phyloP scores from a whole-genome alignment of 2,329 filamentous ascomycete species.

The Dactylellina sp. region DNA sequence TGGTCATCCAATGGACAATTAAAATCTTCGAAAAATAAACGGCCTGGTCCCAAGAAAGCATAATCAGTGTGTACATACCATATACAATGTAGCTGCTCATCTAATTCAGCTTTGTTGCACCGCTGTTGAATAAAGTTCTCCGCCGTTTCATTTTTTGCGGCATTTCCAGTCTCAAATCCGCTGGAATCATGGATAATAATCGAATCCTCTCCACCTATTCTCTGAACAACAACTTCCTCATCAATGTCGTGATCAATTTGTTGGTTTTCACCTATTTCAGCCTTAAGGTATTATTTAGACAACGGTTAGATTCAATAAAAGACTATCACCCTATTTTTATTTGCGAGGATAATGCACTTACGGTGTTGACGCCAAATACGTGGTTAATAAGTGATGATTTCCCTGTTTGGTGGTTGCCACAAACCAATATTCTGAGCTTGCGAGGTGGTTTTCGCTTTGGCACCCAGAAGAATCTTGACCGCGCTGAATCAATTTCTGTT shows the following conservation, averaged over 20 bases:
- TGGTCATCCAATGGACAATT: not conserved
- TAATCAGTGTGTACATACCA: constrained; percentile 12
- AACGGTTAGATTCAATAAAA: constrained; percentile 1
- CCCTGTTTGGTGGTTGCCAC: constrained; percentile 23
- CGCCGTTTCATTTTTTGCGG: constrained; percentile 20
- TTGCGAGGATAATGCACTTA: constrained; percentile 2
- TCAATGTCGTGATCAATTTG: constrained; percentile 35
- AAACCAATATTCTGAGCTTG: constrained; percentile 38
- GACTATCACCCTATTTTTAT: too few species aligned
- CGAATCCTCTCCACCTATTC: constrained; percentile 20
- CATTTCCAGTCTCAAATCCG: constrained; percentile 24
- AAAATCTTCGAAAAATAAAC: not conserved
- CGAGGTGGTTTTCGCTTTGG: constrained; percentile 9
- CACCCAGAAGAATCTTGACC: constrained; percentile 34
- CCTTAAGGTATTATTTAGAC: constrained; percentile 6
- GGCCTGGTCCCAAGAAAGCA: not conserved
- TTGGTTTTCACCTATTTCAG: not conserved
- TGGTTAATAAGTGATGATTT: constrained; percentile 37
- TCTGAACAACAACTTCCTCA: constrained; percentile 28
- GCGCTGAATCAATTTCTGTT: constrained; percentile 7
- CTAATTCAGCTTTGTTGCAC: constrained; percentile 1
- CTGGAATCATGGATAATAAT: constrained; percentile 43
- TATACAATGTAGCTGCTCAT: constrained; percentile 33
- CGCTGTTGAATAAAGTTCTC: constrained; percentile 15
- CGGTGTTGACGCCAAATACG: constrained; percentile 21